Evolutionary conservation across 805 yeast species (phyloP).

Genomic region (Wickerhamiella kurtzmanii): DNA sequence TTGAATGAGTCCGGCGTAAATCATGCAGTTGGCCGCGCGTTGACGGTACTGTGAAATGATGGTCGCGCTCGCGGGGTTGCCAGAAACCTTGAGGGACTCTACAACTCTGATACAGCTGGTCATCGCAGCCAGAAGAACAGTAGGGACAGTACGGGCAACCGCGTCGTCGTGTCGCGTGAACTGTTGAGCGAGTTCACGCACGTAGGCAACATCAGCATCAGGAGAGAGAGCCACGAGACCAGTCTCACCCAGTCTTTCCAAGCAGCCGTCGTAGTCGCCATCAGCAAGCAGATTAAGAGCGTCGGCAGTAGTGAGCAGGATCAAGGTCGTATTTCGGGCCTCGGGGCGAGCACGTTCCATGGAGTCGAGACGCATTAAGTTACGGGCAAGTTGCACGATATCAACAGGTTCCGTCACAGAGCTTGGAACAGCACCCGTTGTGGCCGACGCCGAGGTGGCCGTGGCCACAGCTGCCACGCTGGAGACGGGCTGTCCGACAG

Average conservation of each 20-base stretch:
- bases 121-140: conserved; percentile 68
- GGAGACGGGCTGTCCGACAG: conserved; percentile 44
- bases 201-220: conserved; percentile 34
- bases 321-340: conserved; percentile 51
- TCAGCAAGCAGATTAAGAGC: conserved; percentile 48
- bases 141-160: conserved; percentile 67
- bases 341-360: conserved; percentile 24
- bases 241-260: conserved; percentile 42
- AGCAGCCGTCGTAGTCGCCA: conserved; percentile 45
- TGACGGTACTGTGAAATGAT: conserved; percentile 16
- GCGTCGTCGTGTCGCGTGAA: conserved; percentile 52
- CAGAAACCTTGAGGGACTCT: conserved; percentile 26
- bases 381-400: conserved; percentile 29
- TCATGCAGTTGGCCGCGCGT: conserved; percentile 71
- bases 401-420: conserved; percentile 9
- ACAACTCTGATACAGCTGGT: conserved; percentile 47
- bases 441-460: not conserved
- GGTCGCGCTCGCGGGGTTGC: conserved; percentile 13
- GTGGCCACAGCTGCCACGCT: conserved; percentile 20
- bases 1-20: conserved; percentile 89
- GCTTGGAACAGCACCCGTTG: not conserved
- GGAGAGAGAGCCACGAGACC: conserved; percentile 51
- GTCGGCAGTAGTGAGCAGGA: conserved; percentile 51
- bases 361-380: conserved; percentile 27
- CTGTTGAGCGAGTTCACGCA: conserved; percentile 59